Evolutionary conservation across 208 protist genomes (phyloP).

Genomic region (Vickermania ingenoplastis): DNA sequence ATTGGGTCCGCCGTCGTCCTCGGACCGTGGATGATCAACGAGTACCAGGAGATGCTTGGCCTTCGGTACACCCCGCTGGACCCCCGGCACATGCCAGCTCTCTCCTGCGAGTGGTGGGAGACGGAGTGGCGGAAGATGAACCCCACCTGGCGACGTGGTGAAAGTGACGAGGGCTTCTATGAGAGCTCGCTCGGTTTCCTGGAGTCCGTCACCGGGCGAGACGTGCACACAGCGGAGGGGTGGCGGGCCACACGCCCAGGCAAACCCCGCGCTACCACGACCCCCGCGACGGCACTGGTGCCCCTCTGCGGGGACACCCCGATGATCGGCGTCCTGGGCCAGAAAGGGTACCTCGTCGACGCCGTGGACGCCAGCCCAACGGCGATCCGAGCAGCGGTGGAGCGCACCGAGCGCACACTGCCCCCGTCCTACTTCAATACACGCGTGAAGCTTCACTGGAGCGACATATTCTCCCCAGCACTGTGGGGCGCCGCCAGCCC

Average conservation of each 20-base stretch:
- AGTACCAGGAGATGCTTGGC: constrained; percentile 58
- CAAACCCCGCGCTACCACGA: constrained; percentile 1
- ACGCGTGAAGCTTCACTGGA: constrained; percentile 57
- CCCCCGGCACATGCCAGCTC: constrained; percentile 50
- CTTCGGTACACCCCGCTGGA: constrained; percentile 55
- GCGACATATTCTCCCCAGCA: constrained; percentile 69
- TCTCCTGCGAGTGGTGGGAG: constrained; percentile 81
- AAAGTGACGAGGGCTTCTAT: constrained; percentile 52
- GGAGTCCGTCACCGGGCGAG: constrained; percentile 49
- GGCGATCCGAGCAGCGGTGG: constrained; percentile 56
- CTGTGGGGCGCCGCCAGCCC: constrained; percentile 26
- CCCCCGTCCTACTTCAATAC: constrained; percentile 18
- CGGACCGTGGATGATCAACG: constrained; percentile 65
- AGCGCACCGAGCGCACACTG: constrained; percentile 48
- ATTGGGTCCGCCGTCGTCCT: constrained; percentile 54
- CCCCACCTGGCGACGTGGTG: constrained; percentile 61
- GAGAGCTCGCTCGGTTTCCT: constrained; percentile 56
- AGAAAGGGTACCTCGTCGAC: constrained; percentile 77
- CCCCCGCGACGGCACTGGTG: constrained; percentile 20
- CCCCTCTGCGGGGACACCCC: constrained; percentile 86
- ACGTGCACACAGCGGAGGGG: constrained; percentile 44
- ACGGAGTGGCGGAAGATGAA: constrained; percentile 86
- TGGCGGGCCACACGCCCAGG: constrained; percentile 27
- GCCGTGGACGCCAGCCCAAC: constrained; percentile 72
- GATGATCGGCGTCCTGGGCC: constrained; percentile 51